Conservation (phyloP, 768 basidiomycete genomes). For the Exidia glandulosa region DNA sequence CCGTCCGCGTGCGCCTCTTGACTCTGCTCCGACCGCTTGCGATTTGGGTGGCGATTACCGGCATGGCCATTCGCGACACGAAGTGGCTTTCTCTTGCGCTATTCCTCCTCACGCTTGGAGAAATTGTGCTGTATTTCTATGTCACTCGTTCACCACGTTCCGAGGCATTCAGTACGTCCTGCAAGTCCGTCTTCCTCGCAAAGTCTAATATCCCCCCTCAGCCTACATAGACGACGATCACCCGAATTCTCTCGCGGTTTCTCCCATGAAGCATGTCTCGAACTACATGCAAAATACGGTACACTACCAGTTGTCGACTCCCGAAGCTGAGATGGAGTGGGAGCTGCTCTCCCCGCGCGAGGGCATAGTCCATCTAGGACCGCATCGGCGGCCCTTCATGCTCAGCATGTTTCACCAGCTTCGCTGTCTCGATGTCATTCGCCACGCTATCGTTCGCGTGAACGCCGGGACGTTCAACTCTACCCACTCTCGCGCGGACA, state of each 20-base stretch:
- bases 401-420: slow-evolving; percentile 17
- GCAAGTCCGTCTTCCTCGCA: too few species aligned
- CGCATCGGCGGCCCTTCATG: slow-evolving; percentile 3
- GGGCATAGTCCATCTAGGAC: slow-evolving; percentile 3
- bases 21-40: too few species aligned
- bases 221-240: neutral
- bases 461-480: neutral
- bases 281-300: neutral
- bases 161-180: too few species aligned
- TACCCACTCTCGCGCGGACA: neutral
- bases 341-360: neutral
- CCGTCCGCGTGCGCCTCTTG: too few species aligned
- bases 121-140: too few species aligned
- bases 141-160: too few species aligned
- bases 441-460: neutral
- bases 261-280: neutral
- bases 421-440: slow-evolving; percentile 18
- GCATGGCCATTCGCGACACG: too few species aligned
- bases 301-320: neutral
- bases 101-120: too few species aligned
- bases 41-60: too few species aligned
- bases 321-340: neutral
- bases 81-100: too few species aligned
- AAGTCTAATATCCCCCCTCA: too few species aligned
- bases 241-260: neutral